phyloP scores from a whole-genome alignment of 768 basidiomycete genomes.

The Phylloporus arenicola region DNA sequence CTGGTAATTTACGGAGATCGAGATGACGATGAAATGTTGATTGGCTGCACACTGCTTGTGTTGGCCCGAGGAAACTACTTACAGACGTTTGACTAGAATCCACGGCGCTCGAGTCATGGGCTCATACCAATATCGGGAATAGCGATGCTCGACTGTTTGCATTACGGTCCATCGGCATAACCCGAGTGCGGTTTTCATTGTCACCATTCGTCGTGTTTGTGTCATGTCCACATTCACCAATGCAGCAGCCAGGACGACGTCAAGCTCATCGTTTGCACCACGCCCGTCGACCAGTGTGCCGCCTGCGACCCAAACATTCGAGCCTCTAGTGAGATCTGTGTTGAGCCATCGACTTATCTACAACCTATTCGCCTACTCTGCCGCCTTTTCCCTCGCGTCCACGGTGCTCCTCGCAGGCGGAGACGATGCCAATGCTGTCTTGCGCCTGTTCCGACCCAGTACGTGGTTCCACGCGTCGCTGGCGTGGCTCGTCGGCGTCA shows the following conservation, averaged over 20 bases:
- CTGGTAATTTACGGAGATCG: no score
- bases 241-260: not conserved
- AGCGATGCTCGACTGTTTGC: no score
- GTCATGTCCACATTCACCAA: constrained; percentile 5
- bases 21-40: no score
- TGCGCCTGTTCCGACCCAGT: constrained; percentile 38
- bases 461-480: constrained; percentile 39
- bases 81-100: no score
- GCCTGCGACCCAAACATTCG: constrained; percentile 52
- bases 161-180: no score
- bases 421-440: constrained; percentile 20
- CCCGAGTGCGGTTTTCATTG: no score
- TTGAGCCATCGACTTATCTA: constrained; percentile 56
- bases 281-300: constrained; percentile 54
- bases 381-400: constrained; percentile 41
- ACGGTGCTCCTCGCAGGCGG: constrained; percentile 29
- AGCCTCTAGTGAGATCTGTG: constrained; percentile 59
- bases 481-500: constrained; percentile 47
- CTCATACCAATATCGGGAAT: no score
- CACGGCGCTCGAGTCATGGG: no score
- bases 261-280: constrained; percentile 25
- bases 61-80: no score
- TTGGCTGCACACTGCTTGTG: no score
- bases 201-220: no score
- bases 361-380: constrained; percentile 49